phyloP scores from a whole-genome alignment of 805 yeast genomes.

The Saturnispora besseyi region DNA sequence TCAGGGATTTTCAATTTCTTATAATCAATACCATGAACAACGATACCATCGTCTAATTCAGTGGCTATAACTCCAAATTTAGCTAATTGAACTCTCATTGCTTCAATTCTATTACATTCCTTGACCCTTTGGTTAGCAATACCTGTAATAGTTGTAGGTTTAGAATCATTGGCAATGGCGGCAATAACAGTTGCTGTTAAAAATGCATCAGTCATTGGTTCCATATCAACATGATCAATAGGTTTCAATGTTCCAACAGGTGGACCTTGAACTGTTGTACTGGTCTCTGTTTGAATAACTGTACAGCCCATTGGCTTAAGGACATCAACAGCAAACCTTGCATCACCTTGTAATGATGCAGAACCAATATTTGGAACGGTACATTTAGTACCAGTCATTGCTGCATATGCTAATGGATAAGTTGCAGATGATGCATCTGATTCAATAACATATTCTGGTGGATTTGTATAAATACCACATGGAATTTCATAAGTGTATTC shows the following conservation, averaged over 20 bases:
- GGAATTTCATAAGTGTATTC: constrained; percentile 88
- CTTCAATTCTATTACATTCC: constrained; percentile 92
- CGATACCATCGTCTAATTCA: constrained; percentile 90
- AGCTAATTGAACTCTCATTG: constrained; percentile 82
- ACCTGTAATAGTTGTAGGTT: constrained; percentile 75
- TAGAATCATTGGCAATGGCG: constrained; percentile 59
- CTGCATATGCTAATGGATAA: constrained; percentile 95
- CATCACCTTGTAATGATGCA: constrained; percentile 91
- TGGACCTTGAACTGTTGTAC: constrained; percentile 92
- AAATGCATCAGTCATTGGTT: constrained; percentile 99
- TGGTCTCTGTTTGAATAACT: constrained; percentile 72
- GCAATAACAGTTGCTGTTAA: constrained; percentile 95
- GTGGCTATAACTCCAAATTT: constrained; percentile 83
- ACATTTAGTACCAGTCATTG: constrained; percentile 86
- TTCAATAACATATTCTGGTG: constrained; percentile 79
- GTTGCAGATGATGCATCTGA: constrained; percentile 98
- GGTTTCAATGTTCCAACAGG: constrained; percentile 59
- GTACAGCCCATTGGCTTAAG: constrained; percentile 90
- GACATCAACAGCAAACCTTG: constrained; percentile 90
- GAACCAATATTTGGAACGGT: constrained; percentile 93
- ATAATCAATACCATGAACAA: constrained; percentile 60
- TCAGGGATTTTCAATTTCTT: constrained; percentile 47
- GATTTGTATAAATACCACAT: constrained; percentile 69
- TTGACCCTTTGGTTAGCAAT: constrained; percentile 97
- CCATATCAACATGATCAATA: constrained; percentile 82